These are phyloP conservation scores for Ricinus communis DNA, from an alignment of 345 rosid genomes.

Conservation along the genomic window DNA sequence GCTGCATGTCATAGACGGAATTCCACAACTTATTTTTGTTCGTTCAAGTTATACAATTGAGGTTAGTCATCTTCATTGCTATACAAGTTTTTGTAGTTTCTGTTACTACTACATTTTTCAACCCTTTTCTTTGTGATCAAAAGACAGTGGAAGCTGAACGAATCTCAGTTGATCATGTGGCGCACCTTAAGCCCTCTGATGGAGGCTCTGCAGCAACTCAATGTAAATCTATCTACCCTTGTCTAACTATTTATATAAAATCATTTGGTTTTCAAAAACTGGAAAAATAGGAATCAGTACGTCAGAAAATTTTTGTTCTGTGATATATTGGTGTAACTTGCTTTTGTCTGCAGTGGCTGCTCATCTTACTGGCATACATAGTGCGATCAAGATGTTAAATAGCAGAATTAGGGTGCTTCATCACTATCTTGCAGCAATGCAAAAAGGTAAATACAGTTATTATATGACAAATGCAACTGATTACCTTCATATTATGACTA, in stretches of 20 bases:
- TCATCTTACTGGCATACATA: slow-evolving; percentile 92
- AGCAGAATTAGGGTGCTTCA: slow-evolving; percentile 91
- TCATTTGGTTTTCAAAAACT: not conserved
- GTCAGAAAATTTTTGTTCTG: not conserved
- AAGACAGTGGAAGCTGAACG: slow-evolving; percentile 96
- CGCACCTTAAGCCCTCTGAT: slow-evolving; percentile 96
- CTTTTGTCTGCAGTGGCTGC: slow-evolving; percentile 77
- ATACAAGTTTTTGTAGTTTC: not conserved
- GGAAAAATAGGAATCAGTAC: not conserved
- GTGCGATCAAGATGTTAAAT: slow-evolving; percentile 98
- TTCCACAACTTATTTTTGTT: slow-evolving; percentile 89
- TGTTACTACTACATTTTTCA: not conserved
- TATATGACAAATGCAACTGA: not conserved
- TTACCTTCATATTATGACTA: not conserved
- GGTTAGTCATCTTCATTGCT: slow-evolving; percentile 39
- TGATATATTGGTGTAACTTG: not conserved
- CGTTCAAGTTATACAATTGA: slow-evolving; percentile 89
- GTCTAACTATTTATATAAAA: not conserved
- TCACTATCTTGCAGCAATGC: slow-evolving; percentile 86
- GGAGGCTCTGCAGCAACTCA: slow-evolving; percentile 99
- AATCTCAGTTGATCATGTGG: slow-evolving; percentile 97
- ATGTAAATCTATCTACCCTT: slow-evolving; percentile 38
- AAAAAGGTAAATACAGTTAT: slow-evolving; percentile 57
- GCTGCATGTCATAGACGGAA: slow-evolving; percentile 94
- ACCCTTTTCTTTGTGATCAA: slow-evolving; percentile 10